Evolutionary conservation across 2,329 filamentous ascomycete species (phyloP), one percentile per base, ranked within the genome.

Genomic region (Beauveria asiatica): DNA sequence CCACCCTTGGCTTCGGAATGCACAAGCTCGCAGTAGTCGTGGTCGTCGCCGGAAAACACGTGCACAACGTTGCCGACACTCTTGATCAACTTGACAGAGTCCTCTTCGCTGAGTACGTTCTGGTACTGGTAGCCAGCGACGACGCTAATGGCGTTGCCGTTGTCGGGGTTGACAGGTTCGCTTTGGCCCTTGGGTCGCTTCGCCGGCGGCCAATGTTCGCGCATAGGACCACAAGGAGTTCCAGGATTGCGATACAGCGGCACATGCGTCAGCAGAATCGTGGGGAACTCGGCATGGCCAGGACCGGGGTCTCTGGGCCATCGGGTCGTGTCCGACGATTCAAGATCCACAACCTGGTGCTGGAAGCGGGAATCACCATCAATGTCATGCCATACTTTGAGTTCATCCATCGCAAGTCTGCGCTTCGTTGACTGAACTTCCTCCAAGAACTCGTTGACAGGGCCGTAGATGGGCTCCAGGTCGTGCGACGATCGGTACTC

Each of bases 1-100:
- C 80, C 82, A 39, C 80, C 81, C 64, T 85, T 85, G 62, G 86
- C 84, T 19, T 83, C 80, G 3, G 85, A 84, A 72, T 99, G 94
- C 0, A 86, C 80, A 7, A 97, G 76, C 68, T 96, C 92, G 75
- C 94, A 99, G 75, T 97, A 97, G 75, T 99, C 94, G 75, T 99
- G 94, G 70, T 99, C 94, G 67, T 99, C 94, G 11, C 94, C 94
- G 0, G 92, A 96, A 70, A 97, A 99, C 48, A 92, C 88, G 65
- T 94, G 88, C 3, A 84, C 80, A 13, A 97, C 84, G 63, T 94
- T 90, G 39, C 91, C 92, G 39, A 96, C 80, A 64, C 86, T 89
- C 62, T 87, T 81, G 46, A 96, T 77, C 42, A 99, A 78, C 56
- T 86, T 85, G 50, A 85, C 80, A 0, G 92, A 94, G 65, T 97